Base-by-base conservation (phyloP, 768 basidiomycete genomes). In the Tricholoma bakamatsutake region DNA sequence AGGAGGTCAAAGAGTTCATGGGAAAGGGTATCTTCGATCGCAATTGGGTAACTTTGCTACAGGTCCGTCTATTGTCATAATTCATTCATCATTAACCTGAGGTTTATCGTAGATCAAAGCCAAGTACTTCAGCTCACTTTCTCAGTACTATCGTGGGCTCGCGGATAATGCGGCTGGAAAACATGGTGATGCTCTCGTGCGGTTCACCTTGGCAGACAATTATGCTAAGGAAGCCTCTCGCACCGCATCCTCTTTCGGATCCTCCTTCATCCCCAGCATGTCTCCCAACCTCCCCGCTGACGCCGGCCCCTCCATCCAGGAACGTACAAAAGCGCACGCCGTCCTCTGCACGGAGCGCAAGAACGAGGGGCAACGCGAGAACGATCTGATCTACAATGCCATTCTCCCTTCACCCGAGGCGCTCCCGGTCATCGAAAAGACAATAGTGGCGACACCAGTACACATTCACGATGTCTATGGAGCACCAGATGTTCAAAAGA, bases 351-450 rank as follows among this genome's bases (percentile, higher is more conserved):
- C 81, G 0, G 93, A 96, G 61, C 83, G 81, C 57, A 85, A 83
- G 66, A 73, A 70, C 52, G 88, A 93, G 59, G 90, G 90, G 0
- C 79, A 81, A 53, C 85, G 89, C 52, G 94, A 97, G 73, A 98
- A 98, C 69, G 96, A 98, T 66, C 82, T 99, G 51, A 96, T 99
- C 60, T 99, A 99, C 74, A 93, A 98, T 66, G 92, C 92, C 3
- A 80, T 95, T 54, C 71, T 93, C 0, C 91, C 93, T 5, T 73
- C 88, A 8, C 78, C 84, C 2, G 90, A 95, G 35, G 80, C 88
- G 0, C 79, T 98, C 1, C 83, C 94, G 0, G 66, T 72, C 8
- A 83, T 99, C 57, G 97, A 98, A 54, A 94, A 93, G 68, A 77
- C 88, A 0, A 71, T 76, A 1, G 84, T 95, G 4, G 94, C 93